Base-by-base conservation (phyloP, 306 rosid species). In the Cucurbita pepo region DNA sequence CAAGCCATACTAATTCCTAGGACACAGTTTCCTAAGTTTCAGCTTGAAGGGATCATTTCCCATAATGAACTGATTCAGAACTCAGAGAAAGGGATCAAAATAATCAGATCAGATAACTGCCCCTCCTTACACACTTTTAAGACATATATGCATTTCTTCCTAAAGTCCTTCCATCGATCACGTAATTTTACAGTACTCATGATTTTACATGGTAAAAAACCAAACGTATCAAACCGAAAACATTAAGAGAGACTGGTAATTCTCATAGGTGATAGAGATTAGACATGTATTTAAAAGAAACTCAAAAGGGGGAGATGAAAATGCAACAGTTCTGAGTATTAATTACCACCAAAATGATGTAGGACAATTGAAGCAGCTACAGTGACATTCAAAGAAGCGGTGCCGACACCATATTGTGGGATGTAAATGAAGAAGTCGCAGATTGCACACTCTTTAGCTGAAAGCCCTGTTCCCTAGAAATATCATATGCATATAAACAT, bases 341-440 rank as follows among this genome's bases (percentile, higher is more conserved):
- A 30, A 71, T 74, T 84, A 89, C 99, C 99, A 86, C 86, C 97
- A 81, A 91, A 94, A 73, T 94, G 95, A 82, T 95, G 97, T 15
- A 95, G 84, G 38, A 95, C 95, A 58, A 95, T 89, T 25, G 99
- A 95, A 69, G 92, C 99, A 21, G 99, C 99, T 0, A 95, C 92
- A 0, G 99, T 91, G 12, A 95, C 97, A 81, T 89, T 95, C 81
- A 91, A 77, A 1, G 99, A 94, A 75, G 96, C 99, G 74, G 96
- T 95, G 59, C 97, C 96, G 12, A 75, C 69, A 12, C 99, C 99
- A 74, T 91, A 94, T 48, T 94, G 99, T 0, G 97, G 97, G 74
- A 91, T 91, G 79, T 91, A 94, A 79, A 94, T 86, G 66, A 94
- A 94, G 81, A 94, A 94, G 72, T 94, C 97, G 43, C 99, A 94